A percentile compares a stretch with the other conserved stretches of the same genome.
Evolutionary conservation across 441 rosid genomes (phyloP).

Genomic region (Mallotus repandus): DNA sequence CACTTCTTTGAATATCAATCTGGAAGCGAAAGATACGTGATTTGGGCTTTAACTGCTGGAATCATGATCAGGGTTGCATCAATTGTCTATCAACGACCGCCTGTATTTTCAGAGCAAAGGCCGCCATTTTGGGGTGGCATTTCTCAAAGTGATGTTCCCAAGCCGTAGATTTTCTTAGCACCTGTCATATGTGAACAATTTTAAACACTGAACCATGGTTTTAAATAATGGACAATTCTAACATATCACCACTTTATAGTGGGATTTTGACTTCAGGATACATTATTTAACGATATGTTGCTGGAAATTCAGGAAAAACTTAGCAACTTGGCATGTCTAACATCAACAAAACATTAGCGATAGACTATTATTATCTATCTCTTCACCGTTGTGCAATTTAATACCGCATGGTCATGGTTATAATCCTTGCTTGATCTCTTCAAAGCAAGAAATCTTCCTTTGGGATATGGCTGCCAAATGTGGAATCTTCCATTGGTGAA

Average conservation of each 20-base stretch:
- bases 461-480: background rate
- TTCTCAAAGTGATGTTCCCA: conserved; percentile 6
- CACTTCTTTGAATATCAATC: conserved; percentile 57
- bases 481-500: background rate
- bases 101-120: conserved; percentile 54
- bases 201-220: background rate
- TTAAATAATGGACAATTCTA: no score
- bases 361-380: background rate
- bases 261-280: no score
- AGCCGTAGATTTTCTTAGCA: conserved; percentile 9
- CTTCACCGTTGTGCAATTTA: background rate
- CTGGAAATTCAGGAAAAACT: no score
- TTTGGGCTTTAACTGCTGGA: conserved; percentile 75
- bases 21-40: conserved; percentile 33
- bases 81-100: conserved; percentile 46
- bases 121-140: conserved; percentile 50
- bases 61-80: conserved; percentile 63
- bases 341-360: no score
- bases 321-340: no score
- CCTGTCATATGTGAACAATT: background rate
- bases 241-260: no score
- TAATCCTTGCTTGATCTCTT: background rate
- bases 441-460: background rate
- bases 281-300: no score
- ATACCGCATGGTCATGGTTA: background rate